Base-by-base conservation (phyloP, 345 rosid genomes). In the Hypericum perforatum region DNA sequence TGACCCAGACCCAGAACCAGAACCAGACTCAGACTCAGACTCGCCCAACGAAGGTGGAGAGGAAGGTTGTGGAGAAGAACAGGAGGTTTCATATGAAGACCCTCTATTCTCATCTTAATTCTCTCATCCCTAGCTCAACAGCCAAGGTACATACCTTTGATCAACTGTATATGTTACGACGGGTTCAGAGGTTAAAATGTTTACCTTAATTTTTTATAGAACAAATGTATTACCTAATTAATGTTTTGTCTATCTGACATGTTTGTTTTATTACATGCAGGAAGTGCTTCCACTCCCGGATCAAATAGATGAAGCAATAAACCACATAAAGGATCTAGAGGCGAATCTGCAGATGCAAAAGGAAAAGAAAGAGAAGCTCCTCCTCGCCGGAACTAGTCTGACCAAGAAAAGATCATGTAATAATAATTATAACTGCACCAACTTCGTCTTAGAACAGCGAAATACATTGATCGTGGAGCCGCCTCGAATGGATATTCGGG, bases 301-400 rank as follows among this genome's bases (percentile, higher is more conserved):
- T 43, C 83, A 73, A 47, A 59, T 81, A 60, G 87, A 81, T 65
- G 81, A 67, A 69, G n/a, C n/a, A n/a, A n/a, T n/a, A n/a, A n/a
- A n/a, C n/a, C n/a, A n/a, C n/a, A n/a, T n/a, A n/a, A n/a, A 69
- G 55, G 49, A 47, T 16, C 41, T 75, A 37, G 63, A 81, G 50
- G 57, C 5, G 7, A 67, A 56, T 47, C n/a, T 74, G 64, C 59
- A 74, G 50, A 63, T 66, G 39, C 52, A 44, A 6, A 47, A 52
- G 58, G 77, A 73, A 54, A 74, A 57, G 64, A 75, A 56, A 57
- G 70, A 78, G 9, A 60, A 13, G n/a, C n/a, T n/a, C n/a, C n/a
- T n/a, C n/a, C n/a, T n/a, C n/a, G n/a, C n/a, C n/a, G n/a, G n/a
- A n/a, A n/a, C n/a, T 0, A 58, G 75, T 41, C 16, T 32, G 39